phyloP scores from a whole-genome alignment of 2,329 filamentous ascomycete species.

The Ambrosiella beaveri region DNA sequence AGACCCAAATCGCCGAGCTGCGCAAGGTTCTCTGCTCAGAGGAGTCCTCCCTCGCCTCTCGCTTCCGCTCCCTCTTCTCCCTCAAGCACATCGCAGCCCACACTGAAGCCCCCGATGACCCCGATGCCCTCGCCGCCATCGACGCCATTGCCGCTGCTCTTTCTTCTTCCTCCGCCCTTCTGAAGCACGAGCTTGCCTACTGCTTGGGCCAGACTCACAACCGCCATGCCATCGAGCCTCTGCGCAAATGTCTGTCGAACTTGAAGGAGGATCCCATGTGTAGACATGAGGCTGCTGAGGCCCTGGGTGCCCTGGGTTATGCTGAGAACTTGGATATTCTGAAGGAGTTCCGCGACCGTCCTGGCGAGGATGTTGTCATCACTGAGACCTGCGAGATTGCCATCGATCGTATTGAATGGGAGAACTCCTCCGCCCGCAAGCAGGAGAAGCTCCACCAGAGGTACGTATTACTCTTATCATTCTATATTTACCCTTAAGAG shows the following conservation, averaged over 20 bases:
- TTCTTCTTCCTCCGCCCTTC: constrained; percentile 63
- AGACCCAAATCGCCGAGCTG: constrained; percentile 40
- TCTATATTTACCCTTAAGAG: constrained; percentile 12
- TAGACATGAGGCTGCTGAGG: constrained; percentile 90
- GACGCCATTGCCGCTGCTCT: constrained; percentile 82
- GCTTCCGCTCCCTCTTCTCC: constrained; percentile 93
- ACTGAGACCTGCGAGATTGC: constrained; percentile 94
- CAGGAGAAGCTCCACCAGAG: constrained; percentile 66
- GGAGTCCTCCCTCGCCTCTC: constrained; percentile 61
- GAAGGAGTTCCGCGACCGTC: constrained; percentile 53
- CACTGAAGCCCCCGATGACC: constrained; percentile 48
- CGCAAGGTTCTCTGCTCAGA: constrained; percentile 68
- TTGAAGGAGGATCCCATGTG: constrained; percentile 83
- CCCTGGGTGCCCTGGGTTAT: constrained; percentile 73
- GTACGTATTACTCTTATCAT: constrained; percentile 28
- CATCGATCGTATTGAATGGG: constrained; percentile 86
- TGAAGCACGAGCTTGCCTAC: constrained; percentile 96
- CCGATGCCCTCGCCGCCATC: constrained; percentile 36
- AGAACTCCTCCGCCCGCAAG: constrained; percentile 55
- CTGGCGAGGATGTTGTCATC: constrained; percentile 63
- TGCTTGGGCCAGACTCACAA: constrained; percentile 86
- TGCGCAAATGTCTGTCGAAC: constrained; percentile 60
- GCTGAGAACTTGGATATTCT: constrained; percentile 56
- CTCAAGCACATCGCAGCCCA: constrained; percentile 80
- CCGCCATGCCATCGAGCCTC: constrained; percentile 50